A percentile compares a stretch with the other conserved stretches of the same genome.
phyloP scores from a whole-genome alignment of 106 monocot genomes.

The Narthecium ossifragum region DNA sequence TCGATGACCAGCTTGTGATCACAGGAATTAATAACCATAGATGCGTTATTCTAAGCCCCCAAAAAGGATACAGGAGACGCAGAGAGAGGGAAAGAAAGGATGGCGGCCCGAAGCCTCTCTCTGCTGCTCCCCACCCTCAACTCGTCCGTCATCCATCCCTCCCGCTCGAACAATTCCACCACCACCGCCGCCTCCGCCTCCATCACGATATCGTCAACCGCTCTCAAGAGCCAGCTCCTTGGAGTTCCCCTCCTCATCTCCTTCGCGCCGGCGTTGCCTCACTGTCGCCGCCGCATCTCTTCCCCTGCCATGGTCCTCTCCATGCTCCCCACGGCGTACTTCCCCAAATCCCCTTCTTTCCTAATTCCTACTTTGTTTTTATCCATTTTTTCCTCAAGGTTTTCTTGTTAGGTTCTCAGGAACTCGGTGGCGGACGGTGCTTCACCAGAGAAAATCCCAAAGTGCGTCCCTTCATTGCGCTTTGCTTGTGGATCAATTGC shows the following conservation, averaged over 20 bases:
- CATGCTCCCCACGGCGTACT: slow-evolving; percentile 53
- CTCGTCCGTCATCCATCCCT: too few species aligned
- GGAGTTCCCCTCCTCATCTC: neutral
- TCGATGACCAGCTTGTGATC: too few species aligned
- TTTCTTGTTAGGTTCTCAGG: slow-evolving; percentile 12
- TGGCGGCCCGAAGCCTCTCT: too few species aligned
- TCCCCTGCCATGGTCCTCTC: slow-evolving; percentile 12
- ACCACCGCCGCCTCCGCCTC: neutral
- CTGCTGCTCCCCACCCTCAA: too few species aligned
- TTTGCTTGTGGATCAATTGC: neutral
- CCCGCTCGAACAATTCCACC: neutral
- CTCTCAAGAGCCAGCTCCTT: too few species aligned
- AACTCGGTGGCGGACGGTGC: slow-evolving; percentile 27
- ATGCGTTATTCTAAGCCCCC: too few species aligned
- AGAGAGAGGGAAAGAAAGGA: too few species aligned
- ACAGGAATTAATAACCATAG: too few species aligned
- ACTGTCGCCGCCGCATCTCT: neutral
- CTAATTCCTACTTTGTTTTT: neutral
- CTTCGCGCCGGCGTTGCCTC: neutral
- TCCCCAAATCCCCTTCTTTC: neutral
- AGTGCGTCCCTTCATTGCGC: slow-evolving; percentile 9
- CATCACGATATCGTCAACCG: too few species aligned
- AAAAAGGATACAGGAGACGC: too few species aligned
- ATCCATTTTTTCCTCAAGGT: neutral
- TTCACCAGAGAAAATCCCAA: slow-evolving; percentile 14